phyloP scores from a whole-genome alignment of 2,329 filamentous ascomycete genomes.

The Macroventuria anomochaeta region DNA sequence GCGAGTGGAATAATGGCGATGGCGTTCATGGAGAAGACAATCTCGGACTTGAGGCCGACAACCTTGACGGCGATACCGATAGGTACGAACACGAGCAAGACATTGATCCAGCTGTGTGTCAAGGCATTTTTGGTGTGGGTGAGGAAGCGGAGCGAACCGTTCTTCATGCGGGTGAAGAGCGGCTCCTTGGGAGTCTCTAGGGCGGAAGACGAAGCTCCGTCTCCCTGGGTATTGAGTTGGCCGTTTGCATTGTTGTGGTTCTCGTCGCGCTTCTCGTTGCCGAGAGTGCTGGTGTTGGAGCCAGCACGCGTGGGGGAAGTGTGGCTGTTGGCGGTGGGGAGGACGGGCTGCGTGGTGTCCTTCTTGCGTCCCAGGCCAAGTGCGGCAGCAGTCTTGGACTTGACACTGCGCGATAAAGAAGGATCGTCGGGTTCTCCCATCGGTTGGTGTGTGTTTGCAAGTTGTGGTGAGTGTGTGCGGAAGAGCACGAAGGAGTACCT shows the following conservation, averaged over 20 bases:
- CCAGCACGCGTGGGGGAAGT: constrained; percentile 22
- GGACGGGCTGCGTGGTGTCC: constrained; percentile 36
- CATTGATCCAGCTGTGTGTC: constrained; percentile 77
- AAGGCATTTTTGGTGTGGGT: constrained; percentile 65
- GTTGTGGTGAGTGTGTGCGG: constrained; percentile 14
- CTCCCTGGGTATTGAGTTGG: constrained; percentile 53
- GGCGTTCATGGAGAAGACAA: constrained; percentile 60
- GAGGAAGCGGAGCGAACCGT: constrained; percentile 60
- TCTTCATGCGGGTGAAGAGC: constrained; percentile 57
- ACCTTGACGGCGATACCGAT: constrained; percentile 72
- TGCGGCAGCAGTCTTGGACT: constrained; percentile 56
- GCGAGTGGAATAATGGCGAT: constrained; percentile 60
- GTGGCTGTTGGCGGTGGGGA: constrained; percentile 37
- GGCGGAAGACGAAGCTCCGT: constrained; percentile 61
- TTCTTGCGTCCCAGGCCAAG: constrained; percentile 52
- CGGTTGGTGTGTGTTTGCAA: constrained; percentile 43
- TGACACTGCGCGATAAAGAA: constrained; percentile 59
- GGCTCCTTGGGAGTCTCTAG: constrained; percentile 55
- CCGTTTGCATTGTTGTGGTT: constrained; percentile 20
- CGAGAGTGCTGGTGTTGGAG: constrained; percentile 24
- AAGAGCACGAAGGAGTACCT: constrained; percentile 11
- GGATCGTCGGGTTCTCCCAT: constrained; percentile 64
- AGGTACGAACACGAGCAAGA: constrained; percentile 78
- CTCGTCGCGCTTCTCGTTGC: constrained; percentile 33
- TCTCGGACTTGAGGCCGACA: constrained; percentile 48